A percentile compares a stretch with the other conserved stretches of the same genome.
Conservation (phyloP, 106 monocot species). For the Dactylorhiza incarnata region DNA sequence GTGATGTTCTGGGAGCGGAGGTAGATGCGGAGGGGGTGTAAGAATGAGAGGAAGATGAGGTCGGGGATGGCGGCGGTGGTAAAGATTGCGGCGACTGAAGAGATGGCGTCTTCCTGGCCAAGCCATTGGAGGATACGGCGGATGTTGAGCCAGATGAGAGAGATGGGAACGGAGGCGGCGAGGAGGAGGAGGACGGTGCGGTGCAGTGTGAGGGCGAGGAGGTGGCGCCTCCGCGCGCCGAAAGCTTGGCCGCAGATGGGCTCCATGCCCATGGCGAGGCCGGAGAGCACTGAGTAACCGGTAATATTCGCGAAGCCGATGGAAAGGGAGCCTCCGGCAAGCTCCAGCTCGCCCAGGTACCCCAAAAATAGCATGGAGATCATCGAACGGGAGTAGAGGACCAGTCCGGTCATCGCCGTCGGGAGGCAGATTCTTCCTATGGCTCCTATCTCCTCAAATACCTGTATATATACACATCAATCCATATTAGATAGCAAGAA, state of each 20-base stretch:
- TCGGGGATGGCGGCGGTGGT: conserved; percentile 59
- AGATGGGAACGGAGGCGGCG: conserved; percentile 63
- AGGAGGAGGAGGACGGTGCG: conserved; percentile 79
- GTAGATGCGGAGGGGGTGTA: conserved; percentile 78
- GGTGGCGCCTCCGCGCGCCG: conserved; percentile 61
- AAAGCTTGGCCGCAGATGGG: conserved; percentile 97
- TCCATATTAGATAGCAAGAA: no score
- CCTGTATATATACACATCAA: no score
- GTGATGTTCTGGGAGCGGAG: conserved; percentile 63
- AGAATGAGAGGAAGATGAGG: conserved; percentile 70
- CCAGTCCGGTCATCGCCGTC: conserved; percentile 68
- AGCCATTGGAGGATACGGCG: conserved; percentile 33
- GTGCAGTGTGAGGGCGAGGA: conserved; percentile 74
- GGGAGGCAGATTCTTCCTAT: conserved; percentile 65
- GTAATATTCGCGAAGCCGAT: conserved; percentile 97
- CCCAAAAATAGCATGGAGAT: conserved; percentile 96
- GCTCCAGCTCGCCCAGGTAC: conserved; percentile 69
- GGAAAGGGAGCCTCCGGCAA: conserved; percentile 80
- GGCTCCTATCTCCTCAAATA: conserved; percentile 55
- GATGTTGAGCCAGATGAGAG: conserved; percentile 76
- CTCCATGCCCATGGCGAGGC: conserved; percentile 94
- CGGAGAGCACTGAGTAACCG: conserved; percentile 89
- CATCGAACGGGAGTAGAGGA: conserved; percentile 83
- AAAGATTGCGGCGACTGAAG: conserved; percentile 42
- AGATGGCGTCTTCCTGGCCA: conserved; percentile 56